These are phyloP conservation scores for Acer saccharum DNA, from an alignment of 345 rosid species.

Conservation along the genomic window DNA sequence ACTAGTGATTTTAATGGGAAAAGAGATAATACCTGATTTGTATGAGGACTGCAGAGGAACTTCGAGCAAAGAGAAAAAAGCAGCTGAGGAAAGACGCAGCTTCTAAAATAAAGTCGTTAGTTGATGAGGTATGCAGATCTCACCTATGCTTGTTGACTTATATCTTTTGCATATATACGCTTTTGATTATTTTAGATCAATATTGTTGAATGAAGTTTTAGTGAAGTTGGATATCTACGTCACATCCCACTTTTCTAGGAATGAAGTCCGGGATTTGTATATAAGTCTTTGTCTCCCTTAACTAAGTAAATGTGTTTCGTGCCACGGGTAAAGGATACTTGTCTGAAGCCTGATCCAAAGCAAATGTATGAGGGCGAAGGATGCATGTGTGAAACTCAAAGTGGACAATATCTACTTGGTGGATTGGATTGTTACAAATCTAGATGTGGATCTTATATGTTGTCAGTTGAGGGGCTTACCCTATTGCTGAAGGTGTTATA, in stretches of 20 bases:
- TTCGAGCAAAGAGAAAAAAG: constrained; percentile 87
- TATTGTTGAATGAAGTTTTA: background rate
- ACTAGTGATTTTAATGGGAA: background rate
- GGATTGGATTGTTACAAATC: background rate
- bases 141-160: background rate
- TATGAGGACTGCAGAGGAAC: constrained; percentile 76
- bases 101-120: constrained; percentile 82
- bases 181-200: background rate
- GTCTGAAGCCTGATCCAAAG: background rate
- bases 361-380: background rate
- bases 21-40: constrained; percentile 18
- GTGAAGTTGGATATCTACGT: background rate
- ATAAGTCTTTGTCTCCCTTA: background rate
- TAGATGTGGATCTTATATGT: background rate
- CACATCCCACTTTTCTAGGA: background rate
- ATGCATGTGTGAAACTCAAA: background rate
- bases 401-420: background rate
- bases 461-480: background rate
- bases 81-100: constrained; percentile 96
- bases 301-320: background rate
- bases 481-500: background rate
- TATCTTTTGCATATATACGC: background rate
- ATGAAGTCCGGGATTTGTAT: background rate
- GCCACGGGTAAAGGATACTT: background rate
- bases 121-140: constrained; percentile 75